Percentiles rank a stretch among this genome's conserved stretches.
Conservation (phyloP, 345 rosid genomes). For the Pistacia vera region DNA sequence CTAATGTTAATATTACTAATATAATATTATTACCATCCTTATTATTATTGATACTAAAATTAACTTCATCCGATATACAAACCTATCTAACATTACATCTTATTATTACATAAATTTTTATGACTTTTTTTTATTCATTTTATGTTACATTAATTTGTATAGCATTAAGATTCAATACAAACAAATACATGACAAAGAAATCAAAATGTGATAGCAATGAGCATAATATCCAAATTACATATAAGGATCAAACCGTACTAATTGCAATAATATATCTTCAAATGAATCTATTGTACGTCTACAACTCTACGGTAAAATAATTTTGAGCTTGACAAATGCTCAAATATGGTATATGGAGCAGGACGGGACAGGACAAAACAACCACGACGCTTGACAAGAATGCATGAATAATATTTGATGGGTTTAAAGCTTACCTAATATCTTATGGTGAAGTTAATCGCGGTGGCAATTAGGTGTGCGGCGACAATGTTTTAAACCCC, state of each 20-base stretch:
- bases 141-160: too few relatives aligned
- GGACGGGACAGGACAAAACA: neutral
- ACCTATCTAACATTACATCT: too few relatives aligned
- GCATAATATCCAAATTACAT: constrained; percentile 9
- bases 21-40: too few relatives aligned
- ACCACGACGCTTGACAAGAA: constrained; percentile 9
- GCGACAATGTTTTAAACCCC: constrained; percentile 23
- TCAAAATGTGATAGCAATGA: neutral
- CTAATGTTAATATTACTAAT: too few relatives aligned
- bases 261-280: constrained; percentile 16
- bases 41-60: too few relatives aligned
- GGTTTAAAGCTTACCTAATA: constrained; percentile 32
- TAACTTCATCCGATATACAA: too few relatives aligned
- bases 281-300: constrained; percentile 19
- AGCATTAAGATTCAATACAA: neutral
- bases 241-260: neutral
- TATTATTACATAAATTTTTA: too few relatives aligned
- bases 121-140: too few relatives aligned
- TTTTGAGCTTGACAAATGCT: constrained; percentile 21
- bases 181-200: neutral
- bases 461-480: constrained; percentile 84
- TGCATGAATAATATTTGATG: constrained; percentile 17
- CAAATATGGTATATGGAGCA: constrained; percentile 25
- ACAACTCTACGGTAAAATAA: constrained; percentile 10
- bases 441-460: constrained; percentile 52